Evolutionary conservation across 352 stramenopile species (phyloP).

Genomic region (Pythium dissimile): DNA sequence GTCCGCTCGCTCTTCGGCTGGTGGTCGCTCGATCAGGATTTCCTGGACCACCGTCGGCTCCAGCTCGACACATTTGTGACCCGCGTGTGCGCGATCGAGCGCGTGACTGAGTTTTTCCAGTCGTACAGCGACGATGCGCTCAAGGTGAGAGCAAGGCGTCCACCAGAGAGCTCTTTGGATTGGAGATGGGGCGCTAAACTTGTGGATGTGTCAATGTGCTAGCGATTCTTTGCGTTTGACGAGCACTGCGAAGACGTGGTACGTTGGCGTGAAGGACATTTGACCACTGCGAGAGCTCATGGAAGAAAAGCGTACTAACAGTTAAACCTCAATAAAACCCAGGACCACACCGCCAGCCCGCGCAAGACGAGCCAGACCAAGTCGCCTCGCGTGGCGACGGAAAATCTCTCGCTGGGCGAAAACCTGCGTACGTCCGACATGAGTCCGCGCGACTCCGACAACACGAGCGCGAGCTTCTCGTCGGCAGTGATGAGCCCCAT

Average conservation of each 20-base stretch:
- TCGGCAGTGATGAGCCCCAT: conserved; percentile 20
- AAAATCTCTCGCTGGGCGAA: neutral
- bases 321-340: neutral
- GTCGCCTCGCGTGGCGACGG: neutral
- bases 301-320: neutral
- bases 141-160: conserved; percentile 38
- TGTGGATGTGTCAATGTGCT: neutral
- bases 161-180: too few relatives aligned
- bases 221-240: conserved; percentile 63
- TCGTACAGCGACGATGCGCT: conserved; percentile 36
- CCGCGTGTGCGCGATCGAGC: conserved; percentile 36
- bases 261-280: conserved; percentile 5
- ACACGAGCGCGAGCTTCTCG: conserved; percentile 20
- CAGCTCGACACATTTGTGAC: conserved; percentile 52
- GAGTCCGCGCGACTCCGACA: conserved; percentile 23
- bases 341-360: conserved; percentile 10
- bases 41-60: conserved; percentile 53
- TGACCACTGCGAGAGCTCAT: neutral
- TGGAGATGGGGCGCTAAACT: neutral
- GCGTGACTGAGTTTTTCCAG: conserved; percentile 60
- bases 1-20: conserved; percentile 46
- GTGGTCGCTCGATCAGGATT: conserved; percentile 44
- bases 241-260: conserved; percentile 60
- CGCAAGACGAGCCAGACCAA: conserved; percentile 6
- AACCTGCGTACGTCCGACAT: conserved; percentile 23